Base-by-base conservation (phyloP, 2,329 filamentous ascomycete genomes). In the Fusarium neocosmosporiellum region DNA sequence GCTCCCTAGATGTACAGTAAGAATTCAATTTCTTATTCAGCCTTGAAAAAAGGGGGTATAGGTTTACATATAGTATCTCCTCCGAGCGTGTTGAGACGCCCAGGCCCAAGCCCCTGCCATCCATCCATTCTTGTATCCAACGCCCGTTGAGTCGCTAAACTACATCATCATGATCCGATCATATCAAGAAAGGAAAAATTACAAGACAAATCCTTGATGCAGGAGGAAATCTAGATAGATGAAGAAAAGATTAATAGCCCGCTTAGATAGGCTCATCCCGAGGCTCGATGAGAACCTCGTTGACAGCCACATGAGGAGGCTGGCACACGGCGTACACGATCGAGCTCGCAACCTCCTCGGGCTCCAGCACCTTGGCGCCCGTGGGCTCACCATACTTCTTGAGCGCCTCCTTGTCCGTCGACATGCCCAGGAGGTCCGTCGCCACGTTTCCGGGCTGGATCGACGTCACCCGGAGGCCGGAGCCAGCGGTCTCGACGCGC, bases 281-380 rank as follows among this genome's bases (percentile, higher is more conserved):
- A 16, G 92, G 92, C 84, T 94, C 92, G 79, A 96, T 93, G 80
- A 96, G 80, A 5, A 96, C 87, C 84, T 96, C 93, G 73, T 96
- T 96, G 2, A 96, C 91, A 43, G 92, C 89, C 48, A 95, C 93
- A 82, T 95, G 91, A 62, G 88, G 86, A 0, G 93, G 93, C 84
- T 95, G 92, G 68, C 88, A 88, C 20, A 96, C 83, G 1, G 93
- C 93, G 81, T 91, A 95, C 5, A 95, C 86, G 77, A 96, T 94
- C 13, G 91, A 88, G 13, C 85, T 86, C 0, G 93, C 93, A 16
- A 95, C 90, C 80, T 96, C 93, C 57, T 91, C 88, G 0, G 93
- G 85, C 72, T 92, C 88, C n/a, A 96, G 82, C 1, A 95, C 91
- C 86, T 92, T 90, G 1, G 93, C 93, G 0, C 93, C 93, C 4